These are phyloP conservation scores for Eutrema salsugineum DNA, from an alignment of 441 rosid genomes.

Conservation along the genomic window DNA sequence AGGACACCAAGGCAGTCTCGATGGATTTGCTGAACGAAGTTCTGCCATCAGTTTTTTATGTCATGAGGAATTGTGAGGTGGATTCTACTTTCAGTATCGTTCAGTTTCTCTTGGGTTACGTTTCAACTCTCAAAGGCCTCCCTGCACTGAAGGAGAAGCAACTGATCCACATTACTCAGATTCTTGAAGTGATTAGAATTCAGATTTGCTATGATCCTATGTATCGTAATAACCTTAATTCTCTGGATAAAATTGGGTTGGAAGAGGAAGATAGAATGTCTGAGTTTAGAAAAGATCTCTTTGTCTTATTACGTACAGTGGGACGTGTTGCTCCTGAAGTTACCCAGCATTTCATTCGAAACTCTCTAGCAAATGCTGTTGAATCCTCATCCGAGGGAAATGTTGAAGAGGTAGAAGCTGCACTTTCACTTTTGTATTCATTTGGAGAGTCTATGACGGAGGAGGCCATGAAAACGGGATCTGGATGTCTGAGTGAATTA, in stretches of 20 bases:
- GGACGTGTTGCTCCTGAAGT: slow-evolving; percentile 88
- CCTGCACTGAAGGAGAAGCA: slow-evolving; percentile 72
- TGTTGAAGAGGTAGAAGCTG: slow-evolving; percentile 95
- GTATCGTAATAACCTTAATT: slow-evolving; percentile 64
- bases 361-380: slow-evolving; percentile 63
- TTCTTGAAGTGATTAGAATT: slow-evolving; percentile 73
- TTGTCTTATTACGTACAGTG: slow-evolving; percentile 75
- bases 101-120: slow-evolving; percentile 80
- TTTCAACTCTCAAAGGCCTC: slow-evolving; percentile 71
- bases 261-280: slow-evolving; percentile 92
- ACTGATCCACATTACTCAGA: slow-evolving; percentile 58
- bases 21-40: slow-evolving; percentile 78
- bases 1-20: slow-evolving; percentile 52
- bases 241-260: slow-evolving; percentile 76
- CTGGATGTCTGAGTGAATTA: slow-evolving; percentile 67
- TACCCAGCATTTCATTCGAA: slow-evolving; percentile 70
- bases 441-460: slow-evolving; percentile 83
- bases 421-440: slow-evolving; percentile 87
- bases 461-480: slow-evolving; percentile 66
- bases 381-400: slow-evolving; percentile 59
- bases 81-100: slow-evolving; percentile 61
- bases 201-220: slow-evolving; percentile 75
- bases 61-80: slow-evolving; percentile 73
- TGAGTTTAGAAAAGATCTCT: slow-evolving; percentile 82
- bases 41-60: slow-evolving; percentile 74